Percentiles rank a stretch among this genome's conserved stretches.
Evolutionary conservation across 495 filamentous ascomycete genomes (phyloP).

Genomic region (Xylaria curta): DNA sequence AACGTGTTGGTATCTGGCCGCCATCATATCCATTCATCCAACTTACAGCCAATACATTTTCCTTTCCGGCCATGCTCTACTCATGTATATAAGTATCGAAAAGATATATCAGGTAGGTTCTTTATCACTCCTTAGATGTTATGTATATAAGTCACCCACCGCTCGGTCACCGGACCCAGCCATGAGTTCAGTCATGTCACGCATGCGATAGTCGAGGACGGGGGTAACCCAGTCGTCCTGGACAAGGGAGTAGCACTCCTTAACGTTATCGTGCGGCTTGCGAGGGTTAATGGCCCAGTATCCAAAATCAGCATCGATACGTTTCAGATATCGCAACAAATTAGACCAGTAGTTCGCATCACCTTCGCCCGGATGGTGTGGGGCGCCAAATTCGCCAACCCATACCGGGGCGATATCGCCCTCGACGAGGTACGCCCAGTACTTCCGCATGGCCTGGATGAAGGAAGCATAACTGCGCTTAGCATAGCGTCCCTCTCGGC

Average conservation of each 20-base stretch:
- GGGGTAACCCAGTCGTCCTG: slow-evolving; percentile 64
- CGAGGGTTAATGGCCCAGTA: slow-evolving; percentile 70
- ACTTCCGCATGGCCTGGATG: slow-evolving; percentile 60
- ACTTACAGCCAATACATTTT: background rate
- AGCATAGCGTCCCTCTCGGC: slow-evolving; percentile 55
- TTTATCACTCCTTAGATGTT: background rate
- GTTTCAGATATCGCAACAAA: slow-evolving; percentile 59
- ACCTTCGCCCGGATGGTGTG: slow-evolving; percentile 52
- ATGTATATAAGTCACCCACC: background rate
- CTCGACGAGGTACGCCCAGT: slow-evolving; percentile 67
- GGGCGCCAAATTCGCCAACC: slow-evolving; percentile 66
- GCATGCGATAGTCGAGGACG: slow-evolving; percentile 62
- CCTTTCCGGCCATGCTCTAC: background rate
- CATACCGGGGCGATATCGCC: slow-evolving; percentile 64
- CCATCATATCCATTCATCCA: background rate
- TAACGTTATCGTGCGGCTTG: slow-evolving; percentile 58
- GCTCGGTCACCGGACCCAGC: slow-evolving; percentile 26
- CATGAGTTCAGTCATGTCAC: slow-evolving; percentile 60
- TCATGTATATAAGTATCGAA: background rate
- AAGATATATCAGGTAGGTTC: background rate
- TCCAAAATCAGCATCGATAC: slow-evolving; percentile 63
- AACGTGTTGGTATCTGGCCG: background rate
- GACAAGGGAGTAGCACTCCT: slow-evolving; percentile 61
- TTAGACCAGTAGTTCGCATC: slow-evolving; percentile 67
- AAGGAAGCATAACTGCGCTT: slow-evolving; percentile 62